Percentiles rank a stretch among this genome's conserved stretches.
These are phyloP conservation scores for Fraxinus paxiana DNA, from an alignment of 305 asterid species.

Conservation along the genomic window DNA sequence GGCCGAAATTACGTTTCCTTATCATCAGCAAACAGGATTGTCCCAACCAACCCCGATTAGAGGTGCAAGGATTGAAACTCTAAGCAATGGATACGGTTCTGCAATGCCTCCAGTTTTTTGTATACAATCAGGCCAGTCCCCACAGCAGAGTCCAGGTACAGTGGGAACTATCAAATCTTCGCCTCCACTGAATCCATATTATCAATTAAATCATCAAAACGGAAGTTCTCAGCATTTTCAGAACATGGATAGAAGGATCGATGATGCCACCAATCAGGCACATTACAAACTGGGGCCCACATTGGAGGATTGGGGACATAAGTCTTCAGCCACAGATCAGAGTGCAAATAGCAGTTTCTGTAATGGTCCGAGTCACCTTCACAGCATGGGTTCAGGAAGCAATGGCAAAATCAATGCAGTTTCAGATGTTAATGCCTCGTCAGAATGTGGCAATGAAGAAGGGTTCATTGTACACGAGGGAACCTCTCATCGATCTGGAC, in stretches of 20 bases:
- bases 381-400: slow-evolving; percentile 36
- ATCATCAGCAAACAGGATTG: slow-evolving; percentile 38
- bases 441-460: slow-evolving; percentile 55
- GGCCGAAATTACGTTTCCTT: slow-evolving; percentile 36
- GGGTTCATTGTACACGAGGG: slow-evolving; percentile 39
- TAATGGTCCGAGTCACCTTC: slow-evolving; percentile 37
- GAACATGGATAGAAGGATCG: slow-evolving; percentile 35
- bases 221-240: slow-evolving; percentile 39
- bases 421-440: slow-evolving; percentile 24
- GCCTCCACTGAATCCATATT: slow-evolving; percentile 31
- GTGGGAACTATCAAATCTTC: slow-evolving; percentile 38
- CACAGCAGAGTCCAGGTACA: slow-evolving; percentile 45
- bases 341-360: slow-evolving; percentile 55
- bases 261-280: slow-evolving; percentile 36
- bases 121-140: slow-evolving; percentile 34
- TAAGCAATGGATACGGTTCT: slow-evolving; percentile 34
- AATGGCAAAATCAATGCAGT: slow-evolving; percentile 31
- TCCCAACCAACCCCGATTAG: slow-evolving; percentile 55
- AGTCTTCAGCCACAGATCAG: slow-evolving; percentile 54
- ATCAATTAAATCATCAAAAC: slow-evolving; percentile 30
- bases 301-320: slow-evolving; percentile 38
- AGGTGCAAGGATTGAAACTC: slow-evolving; percentile 46
- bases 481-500: slow-evolving; percentile 44
- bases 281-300: slow-evolving; percentile 36
- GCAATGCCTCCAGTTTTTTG: slow-evolving; percentile 34